A percentile compares a stretch with the other conserved stretches of the same genome.
phyloP scores from a whole-genome alignment of 2,329 filamentous ascomycete species.

The Graphium sp. region DNA sequence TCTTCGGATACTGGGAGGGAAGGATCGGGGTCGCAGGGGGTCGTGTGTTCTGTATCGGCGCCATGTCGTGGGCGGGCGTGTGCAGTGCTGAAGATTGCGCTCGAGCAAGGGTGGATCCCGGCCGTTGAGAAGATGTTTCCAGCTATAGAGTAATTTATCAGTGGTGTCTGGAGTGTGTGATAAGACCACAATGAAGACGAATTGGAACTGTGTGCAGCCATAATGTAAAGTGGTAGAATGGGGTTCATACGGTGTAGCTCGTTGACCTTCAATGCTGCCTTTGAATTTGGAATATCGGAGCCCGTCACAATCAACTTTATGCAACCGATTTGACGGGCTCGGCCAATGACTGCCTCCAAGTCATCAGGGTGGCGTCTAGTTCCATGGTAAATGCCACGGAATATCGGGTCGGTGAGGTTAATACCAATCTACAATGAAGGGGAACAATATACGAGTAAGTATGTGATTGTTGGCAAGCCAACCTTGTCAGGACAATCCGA shows the following conservation, averaged over 20 bases:
- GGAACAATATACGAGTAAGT: not conserved
- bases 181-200: too few relatives aligned
- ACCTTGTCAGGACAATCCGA: not conserved
- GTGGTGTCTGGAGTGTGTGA: constrained; percentile 5
- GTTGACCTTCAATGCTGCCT: constrained; percentile 58
- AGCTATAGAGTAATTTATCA: too few relatives aligned
- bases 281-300: constrained; percentile 65
- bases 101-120: constrained; percentile 85
- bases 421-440: constrained; percentile 54
- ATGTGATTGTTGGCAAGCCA: not conserved
- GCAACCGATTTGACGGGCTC: constrained; percentile 66
- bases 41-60: constrained; percentile 27
- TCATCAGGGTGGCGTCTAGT: constrained; percentile 60
- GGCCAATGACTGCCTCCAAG: constrained; percentile 57
- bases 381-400: constrained; percentile 69
- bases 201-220: not conserved
- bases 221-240: constrained; percentile 4
- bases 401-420: constrained; percentile 88
- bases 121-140: constrained; percentile 77
- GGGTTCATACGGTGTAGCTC: constrained; percentile 51
- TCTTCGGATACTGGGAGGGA: constrained; percentile 30
- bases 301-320: constrained; percentile 86
- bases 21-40: constrained; percentile 36
- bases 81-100: constrained; percentile 63
- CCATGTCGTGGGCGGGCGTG: constrained; percentile 22